Base-by-base conservation (phyloP, 805 yeast species). In the Zygosaccharomyces lentus region DNA sequence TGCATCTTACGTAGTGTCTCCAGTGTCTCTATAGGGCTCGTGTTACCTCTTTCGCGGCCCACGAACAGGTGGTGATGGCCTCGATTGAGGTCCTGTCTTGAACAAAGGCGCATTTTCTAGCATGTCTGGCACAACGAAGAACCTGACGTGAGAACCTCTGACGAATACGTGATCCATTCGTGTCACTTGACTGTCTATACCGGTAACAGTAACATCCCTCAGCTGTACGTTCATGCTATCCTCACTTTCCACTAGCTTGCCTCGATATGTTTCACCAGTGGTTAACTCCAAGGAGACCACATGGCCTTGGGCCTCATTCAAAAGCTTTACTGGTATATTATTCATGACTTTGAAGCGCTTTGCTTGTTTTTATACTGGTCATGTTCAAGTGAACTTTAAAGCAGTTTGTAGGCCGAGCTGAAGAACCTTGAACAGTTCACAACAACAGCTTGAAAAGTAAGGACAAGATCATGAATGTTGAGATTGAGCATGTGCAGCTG, bases 191-290 rank as follows among this genome's bases (percentile, higher is more conserved):
- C 96, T 96, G 43, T 87, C 84, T 36, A 81, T 70, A 23, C 81
- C 78, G 0, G 96, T 90, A 39, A 85, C 81, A 1, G 84, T 78
- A 34, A 85, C 95, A 61, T 91, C 96, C 52, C 78, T 72, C 41
- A 91, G 66, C 50, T 90, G 95, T 21, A 91, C 80, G 62, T 91
- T 91, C 98, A 91, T 93, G 65, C 84, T 90, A 58, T 91, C 98
- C 67, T 91, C 96, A 65, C 84, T 82, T 59, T 85, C 96, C 3
- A 84, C 63, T 37, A 91, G 74, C 61, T 84, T 88, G 1, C 99
- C 99, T 30, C 95, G 74, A 61, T 91, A 91, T 0, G 85, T 78
- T 52, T 85, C 90, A 1, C 98, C 98, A 0, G 89, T 81, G 21
- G 78, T 77, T 43, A 91, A 76, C 64, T 91, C 99, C 13, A 91